These are phyloP conservation scores for Alternaria rosae DNA, from an alignment of 2,329 filamentous ascomycete species.

Conservation along the genomic window DNA sequence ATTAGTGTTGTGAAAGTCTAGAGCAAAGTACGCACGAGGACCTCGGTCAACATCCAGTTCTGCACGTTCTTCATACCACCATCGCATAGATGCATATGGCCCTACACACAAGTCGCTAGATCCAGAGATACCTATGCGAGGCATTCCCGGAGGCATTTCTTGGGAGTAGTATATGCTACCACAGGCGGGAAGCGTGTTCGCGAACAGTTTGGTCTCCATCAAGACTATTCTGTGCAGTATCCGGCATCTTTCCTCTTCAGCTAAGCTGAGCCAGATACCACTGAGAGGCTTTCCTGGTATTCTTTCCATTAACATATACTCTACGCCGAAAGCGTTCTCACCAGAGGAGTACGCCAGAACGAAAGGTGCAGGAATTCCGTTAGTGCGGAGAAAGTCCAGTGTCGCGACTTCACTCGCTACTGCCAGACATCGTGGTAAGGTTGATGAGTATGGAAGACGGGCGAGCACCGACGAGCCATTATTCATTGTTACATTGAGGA, in stretches of 20 bases:
- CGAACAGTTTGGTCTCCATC: conserved; percentile 31
- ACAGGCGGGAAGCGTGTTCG: conserved; percentile 26
- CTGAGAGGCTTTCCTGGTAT: conserved; percentile 27
- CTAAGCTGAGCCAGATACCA: conserved; percentile 29
- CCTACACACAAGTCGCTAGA: conserved; percentile 30
- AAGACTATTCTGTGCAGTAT: conserved; percentile 27
- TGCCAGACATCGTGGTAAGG: conserved; percentile 34
- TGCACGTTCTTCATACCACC: conserved; percentile 30
- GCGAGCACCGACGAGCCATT: conserved; percentile 40
- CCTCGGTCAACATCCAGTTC: conserved; percentile 30
- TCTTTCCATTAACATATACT: conserved; percentile 46
- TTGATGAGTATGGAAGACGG: conserved; percentile 45
- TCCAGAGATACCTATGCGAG: conserved; percentile 20
- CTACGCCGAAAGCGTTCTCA: conserved; percentile 32
- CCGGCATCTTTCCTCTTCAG: conserved; percentile 27
- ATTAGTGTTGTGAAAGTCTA: no score
- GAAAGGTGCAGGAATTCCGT: conserved; percentile 35
- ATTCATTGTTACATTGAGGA: conserved; percentile 40
- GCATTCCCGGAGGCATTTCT: conserved; percentile 13
- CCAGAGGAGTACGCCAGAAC: conserved; percentile 30
- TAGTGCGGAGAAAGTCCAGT: conserved; percentile 38
- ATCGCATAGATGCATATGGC: conserved; percentile 22
- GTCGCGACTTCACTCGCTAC: conserved; percentile 52
- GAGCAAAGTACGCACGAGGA: no score
- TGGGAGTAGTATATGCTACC: conserved; percentile 34